These are phyloP conservation scores for Kwoniella dejecticola DNA, from an alignment of 768 basidiomycete species.

Conservation along the genomic window DNA sequence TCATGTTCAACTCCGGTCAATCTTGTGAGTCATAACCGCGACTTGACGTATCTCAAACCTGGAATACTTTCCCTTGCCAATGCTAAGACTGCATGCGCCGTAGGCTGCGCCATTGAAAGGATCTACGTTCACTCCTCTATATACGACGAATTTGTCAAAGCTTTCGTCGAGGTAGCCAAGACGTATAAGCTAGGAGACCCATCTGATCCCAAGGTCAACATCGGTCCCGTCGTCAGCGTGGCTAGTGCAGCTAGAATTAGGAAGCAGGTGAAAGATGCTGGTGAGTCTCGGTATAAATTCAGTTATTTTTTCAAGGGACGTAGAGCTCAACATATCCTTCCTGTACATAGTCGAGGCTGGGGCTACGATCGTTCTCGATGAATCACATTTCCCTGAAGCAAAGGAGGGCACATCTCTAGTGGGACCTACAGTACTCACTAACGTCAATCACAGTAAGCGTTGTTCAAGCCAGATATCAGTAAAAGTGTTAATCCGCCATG, in stretches of 20 bases:
- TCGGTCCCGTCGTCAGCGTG: conserved; percentile 91
- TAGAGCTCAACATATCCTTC: background rate
- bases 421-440: conserved; percentile 83
- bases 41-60: background rate
- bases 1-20: conserved; percentile 96
- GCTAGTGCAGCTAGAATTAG: conserved; percentile 81
- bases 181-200: conserved; percentile 88
- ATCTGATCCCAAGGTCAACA: conserved; percentile 67
- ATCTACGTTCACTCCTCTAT: conserved; percentile 89
- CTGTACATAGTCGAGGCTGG: conserved; percentile 69
- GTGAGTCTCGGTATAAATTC: conserved; percentile 57
- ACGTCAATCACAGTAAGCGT: conserved; percentile 80
- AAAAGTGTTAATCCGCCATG: background rate
- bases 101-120: conserved; percentile 80
- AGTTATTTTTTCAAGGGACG: background rate
- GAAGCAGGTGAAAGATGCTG: conserved; percentile 81
- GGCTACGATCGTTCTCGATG: conserved; percentile 73
- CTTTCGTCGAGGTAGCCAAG: conserved; percentile 74
- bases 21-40: conserved; percentile 63
- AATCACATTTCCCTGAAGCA: conserved; percentile 66
- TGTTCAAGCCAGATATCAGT: background rate
- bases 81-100: too few species aligned
- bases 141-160: conserved; percentile 75
- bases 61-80: too few species aligned
- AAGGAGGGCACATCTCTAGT: conserved; percentile 78